A percentile compares a stretch with the other conserved stretches of the same genome.
These are phyloP conservation scores for Nitzschia putrida DNA, from an alignment of 108 stramenopile genomes.

Conservation along the genomic window DNA sequence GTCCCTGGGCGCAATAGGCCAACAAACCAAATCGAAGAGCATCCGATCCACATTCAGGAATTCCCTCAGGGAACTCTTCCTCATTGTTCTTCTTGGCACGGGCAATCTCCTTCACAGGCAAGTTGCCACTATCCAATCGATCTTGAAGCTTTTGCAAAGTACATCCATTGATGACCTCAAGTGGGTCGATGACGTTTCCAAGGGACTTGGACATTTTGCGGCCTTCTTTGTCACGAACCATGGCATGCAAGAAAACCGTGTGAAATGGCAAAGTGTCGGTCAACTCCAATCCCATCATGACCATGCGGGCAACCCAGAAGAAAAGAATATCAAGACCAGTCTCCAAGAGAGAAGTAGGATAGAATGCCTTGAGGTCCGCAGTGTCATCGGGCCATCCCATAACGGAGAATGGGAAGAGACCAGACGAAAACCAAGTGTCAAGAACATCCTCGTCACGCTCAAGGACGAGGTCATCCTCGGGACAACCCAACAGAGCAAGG, in stretches of 20 bases:
- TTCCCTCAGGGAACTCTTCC: slow-evolving; percentile 95
- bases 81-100: slow-evolving; percentile 93
- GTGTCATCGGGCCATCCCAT: slow-evolving; percentile 98
- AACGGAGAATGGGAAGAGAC: slow-evolving; percentile 98
- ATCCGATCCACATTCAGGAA: slow-evolving; percentile 98
- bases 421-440: slow-evolving; percentile 99
- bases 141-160: slow-evolving; percentile 78
- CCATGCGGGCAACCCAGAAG: slow-evolving; percentile 99
- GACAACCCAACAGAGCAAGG: slow-evolving; percentile 73
- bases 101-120: slow-evolving; percentile 92
- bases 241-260: slow-evolving; percentile 98
- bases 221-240: slow-evolving; percentile 99
- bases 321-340: slow-evolving; percentile 99
- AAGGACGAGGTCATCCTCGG: slow-evolving; percentile 75
- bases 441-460: slow-evolving; percentile 97
- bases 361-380: slow-evolving; percentile 95
- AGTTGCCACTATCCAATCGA: slow-evolving; percentile 92
- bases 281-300: slow-evolving; percentile 99
- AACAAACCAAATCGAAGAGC: slow-evolving; percentile 97
- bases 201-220: slow-evolving; percentile 99
- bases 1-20: slow-evolving; percentile 96
- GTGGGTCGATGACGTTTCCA: slow-evolving; percentile 98
- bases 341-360: slow-evolving; percentile 98
- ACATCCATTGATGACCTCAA: slow-evolving; percentile 97
- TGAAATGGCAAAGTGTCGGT: slow-evolving; percentile 94